Conservation (phyloP, 768 basidiomycete species). For the Amanita exitialis region DNA sequence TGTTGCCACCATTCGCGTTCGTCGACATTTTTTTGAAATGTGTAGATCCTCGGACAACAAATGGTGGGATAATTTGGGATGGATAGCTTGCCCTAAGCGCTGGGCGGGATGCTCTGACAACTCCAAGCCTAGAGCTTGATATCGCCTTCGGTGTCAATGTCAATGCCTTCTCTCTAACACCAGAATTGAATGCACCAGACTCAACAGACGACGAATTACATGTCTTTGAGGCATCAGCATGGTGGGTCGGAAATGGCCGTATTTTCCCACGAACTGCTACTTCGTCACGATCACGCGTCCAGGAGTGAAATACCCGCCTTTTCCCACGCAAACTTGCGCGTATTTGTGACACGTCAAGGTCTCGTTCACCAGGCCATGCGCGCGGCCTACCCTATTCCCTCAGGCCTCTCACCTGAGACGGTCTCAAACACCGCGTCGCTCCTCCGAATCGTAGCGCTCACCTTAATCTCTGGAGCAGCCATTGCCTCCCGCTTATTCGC, state of each 20-base stretch:
- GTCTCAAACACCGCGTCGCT: slow-evolving; percentile 85
- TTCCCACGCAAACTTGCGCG: no score
- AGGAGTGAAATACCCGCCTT: no score
- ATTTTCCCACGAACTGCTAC: no score
- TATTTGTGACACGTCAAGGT: neutral
- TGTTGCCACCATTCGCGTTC: neutral
- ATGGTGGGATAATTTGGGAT: neutral
- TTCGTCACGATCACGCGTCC: no score
- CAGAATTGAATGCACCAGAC: no score
- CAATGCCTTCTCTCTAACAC: no score
- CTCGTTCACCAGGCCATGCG: slow-evolving; percentile 41
- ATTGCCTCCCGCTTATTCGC: slow-evolving; percentile 95
- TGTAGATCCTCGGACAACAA: neutral
- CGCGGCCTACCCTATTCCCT: slow-evolving; percentile 65
- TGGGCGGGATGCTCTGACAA: neutral
- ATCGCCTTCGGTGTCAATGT: neutral
- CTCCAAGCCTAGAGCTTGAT: neutral
- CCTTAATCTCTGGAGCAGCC: slow-evolving; percentile 87
- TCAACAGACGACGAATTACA: no score
- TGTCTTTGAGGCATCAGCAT: no score
- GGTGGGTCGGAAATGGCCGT: no score
- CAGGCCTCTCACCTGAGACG: slow-evolving; percentile 57
- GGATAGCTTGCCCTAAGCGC: neutral
- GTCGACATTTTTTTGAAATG: neutral
- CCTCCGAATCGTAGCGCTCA: slow-evolving; percentile 82